Conservation (phyloP, 805 yeast species). For the Saturnispora serradocipensis region DNA sequence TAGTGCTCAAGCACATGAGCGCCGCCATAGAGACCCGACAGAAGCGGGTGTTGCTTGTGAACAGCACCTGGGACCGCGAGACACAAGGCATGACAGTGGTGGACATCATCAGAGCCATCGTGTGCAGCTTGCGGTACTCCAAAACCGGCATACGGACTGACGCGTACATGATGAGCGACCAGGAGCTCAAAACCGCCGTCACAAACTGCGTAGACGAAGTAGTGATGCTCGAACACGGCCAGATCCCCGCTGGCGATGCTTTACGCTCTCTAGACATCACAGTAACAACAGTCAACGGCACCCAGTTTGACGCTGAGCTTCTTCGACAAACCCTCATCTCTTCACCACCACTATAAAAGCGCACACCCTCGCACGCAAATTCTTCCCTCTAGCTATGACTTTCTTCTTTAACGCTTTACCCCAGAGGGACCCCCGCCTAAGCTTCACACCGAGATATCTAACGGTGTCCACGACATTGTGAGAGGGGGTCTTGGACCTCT, state of each 20-base stretch:
- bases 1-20: conserved; percentile 66
- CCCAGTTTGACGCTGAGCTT: neutral
- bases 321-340: conserved; percentile 3
- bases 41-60: conserved; percentile 54
- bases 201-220: neutral
- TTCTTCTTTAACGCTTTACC: conserved; percentile 8
- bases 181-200: neutral
- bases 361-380: neutral
- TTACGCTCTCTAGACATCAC: neutral
- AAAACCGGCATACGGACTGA: neutral
- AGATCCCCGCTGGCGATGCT: neutral
- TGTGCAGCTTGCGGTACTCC: neutral
- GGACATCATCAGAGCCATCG: conserved; percentile 37
- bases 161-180: neutral
- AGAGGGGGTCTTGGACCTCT: neutral
- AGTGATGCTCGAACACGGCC: neutral
- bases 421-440: conserved; percentile 1
- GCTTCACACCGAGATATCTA: conserved; percentile 4
- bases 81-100: conserved; percentile 57
- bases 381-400: neutral
- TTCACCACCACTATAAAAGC: neutral
- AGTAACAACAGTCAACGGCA: neutral
- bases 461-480: conserved; percentile 7
- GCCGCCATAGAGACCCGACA: conserved; percentile 36
- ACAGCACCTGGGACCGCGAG: conserved; percentile 74